These are phyloP conservation scores for Teunomyces stri DNA, from an alignment of 805 yeast genomes.

Conservation along the genomic window DNA sequence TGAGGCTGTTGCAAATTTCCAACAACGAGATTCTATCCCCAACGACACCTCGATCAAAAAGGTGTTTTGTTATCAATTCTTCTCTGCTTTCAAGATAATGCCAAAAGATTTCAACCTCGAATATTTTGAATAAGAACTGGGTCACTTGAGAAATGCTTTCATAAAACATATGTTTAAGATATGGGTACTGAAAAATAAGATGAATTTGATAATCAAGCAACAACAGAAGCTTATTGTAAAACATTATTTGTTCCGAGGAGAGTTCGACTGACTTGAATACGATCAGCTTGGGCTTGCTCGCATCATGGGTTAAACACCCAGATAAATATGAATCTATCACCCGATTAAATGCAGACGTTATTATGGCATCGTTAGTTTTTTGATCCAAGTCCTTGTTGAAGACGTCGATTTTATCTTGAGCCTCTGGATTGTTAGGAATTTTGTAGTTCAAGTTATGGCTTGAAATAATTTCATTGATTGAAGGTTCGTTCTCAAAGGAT, in stretches of 20 bases:
- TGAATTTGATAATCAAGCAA: conserved; percentile 27
- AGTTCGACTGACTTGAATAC: not conserved
- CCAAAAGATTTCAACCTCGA: conserved; percentile 32
- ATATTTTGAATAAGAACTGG: conserved; percentile 20
- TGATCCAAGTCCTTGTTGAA: conserved; percentile 23
- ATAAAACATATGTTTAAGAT: conserved; percentile 24
- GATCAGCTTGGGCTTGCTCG: not conserved
- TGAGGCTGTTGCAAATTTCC: conserved; percentile 37
- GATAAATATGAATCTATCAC: conserved; percentile 9
- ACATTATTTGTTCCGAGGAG: conserved; percentile 3
- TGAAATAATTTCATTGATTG: not conserved
- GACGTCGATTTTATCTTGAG: conserved; percentile 11
- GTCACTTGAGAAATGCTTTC: conserved; percentile 20
- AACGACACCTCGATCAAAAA: conserved; percentile 27
- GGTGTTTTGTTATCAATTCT: conserved; percentile 16
- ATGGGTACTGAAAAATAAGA: conserved; percentile 12
- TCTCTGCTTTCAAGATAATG: conserved; percentile 33
- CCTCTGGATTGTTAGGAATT: not conserved
- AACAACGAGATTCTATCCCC: conserved; percentile 38
- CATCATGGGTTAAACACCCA: not conserved
- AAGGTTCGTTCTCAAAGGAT: not conserved
- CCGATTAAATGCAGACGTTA: conserved; percentile 21
- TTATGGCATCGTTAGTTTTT: conserved; percentile 19
- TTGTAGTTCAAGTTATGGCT: conserved; percentile 6
- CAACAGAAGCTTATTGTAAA: conserved; percentile 17